Evolutionary conservation across 257 asterid genomes (phyloP), one percentile per base, ranked within the genome.

Genomic region (Jasminum sambac): DNA sequence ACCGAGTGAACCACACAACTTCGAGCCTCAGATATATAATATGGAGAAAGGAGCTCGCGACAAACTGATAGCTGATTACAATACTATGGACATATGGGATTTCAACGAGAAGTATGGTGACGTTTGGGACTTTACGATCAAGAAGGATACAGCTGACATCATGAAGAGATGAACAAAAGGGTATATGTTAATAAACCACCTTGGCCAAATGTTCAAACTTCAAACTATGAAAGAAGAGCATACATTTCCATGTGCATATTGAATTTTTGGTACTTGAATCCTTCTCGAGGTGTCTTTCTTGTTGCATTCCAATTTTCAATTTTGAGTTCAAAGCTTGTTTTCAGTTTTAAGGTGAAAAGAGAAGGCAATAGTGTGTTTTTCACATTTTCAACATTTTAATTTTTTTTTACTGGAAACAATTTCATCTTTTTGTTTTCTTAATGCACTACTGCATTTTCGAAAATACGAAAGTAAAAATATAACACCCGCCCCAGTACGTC

Each of bases 11-110:
- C 77, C 98, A 0, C 98, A 92, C 82, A 92, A 90, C 87, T 92
- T 92, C 58, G 95, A 88, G 71, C 98, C 98, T 66, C 95, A 89
- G 74, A 92, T 92, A 74, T 92, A 92, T 73, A 88, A 82, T 57
- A 89, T 92, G 96, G 98, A 92, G 72, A 79, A 96, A 79, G 96
- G 96, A 14, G 89, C 90, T 1, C 89, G 98, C 0, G 96, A 92
- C 74, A 89, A 92, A 88, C 73, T 92, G 63, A 92, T 92, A 60
- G 74, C 90, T 0, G 94, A 92, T 70, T 92, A 92, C 74, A 92
- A 92, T 84, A 82, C 96, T 5, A 92, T 92, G 98, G 88, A 88
- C 68, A 84, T 86, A 14, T 92, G 98, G 96, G 98, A 92, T 69
- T 92, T 92, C 83, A 92, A 89, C 62, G 88, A 89, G 86, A 92